Conservation (phyloP, 208 protist species). For the Crithidia fasciculata region DNA sequence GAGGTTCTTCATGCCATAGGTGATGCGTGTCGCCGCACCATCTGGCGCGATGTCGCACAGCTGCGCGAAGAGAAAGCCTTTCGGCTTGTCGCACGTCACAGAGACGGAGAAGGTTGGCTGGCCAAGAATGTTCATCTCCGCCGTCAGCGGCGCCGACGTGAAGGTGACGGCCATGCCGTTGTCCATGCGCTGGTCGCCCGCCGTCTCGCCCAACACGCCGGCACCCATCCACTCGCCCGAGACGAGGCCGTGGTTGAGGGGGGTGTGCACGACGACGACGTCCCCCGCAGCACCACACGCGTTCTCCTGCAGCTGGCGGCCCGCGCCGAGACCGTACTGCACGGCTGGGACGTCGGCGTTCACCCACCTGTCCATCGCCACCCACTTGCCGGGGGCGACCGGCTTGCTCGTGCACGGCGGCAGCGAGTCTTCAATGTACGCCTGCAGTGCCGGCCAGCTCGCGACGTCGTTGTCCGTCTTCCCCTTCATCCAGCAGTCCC, state of each 20-base stretch:
- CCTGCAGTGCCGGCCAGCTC: constrained; percentile 47
- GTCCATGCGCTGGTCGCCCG: constrained; percentile 69
- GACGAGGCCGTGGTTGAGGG: constrained; percentile 65
- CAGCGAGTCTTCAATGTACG: constrained; percentile 58
- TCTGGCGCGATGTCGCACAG: constrained; percentile 60
- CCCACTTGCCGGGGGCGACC: constrained; percentile 49
- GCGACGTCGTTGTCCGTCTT: constrained; percentile 39
- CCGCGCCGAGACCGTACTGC: constrained; percentile 23
- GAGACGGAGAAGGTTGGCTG: constrained; percentile 50
- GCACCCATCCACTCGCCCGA: constrained; percentile 71
- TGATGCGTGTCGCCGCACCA: constrained; percentile 59
- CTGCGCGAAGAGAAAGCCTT: constrained; percentile 70
- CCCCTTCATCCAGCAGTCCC: constrained; percentile 54
- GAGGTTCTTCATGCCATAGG: constrained; percentile 64
- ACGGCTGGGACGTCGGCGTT: constrained; percentile 31
- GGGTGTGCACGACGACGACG: constrained; percentile 50
- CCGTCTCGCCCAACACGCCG: constrained; percentile 58
- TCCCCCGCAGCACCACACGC: background rate
- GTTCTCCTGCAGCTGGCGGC: constrained; percentile 8
- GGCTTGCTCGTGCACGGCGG: constrained; percentile 53
- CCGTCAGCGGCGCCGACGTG: constrained; percentile 37
- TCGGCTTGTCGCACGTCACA: constrained; percentile 55
- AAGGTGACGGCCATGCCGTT: constrained; percentile 68
- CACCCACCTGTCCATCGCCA: constrained; percentile 45
- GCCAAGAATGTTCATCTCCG: constrained; percentile 46